Percentiles rank a stretch among this genome's conserved stretches.
Conservation (phyloP, 176 grass and related monocot species). For the Melocanna baccifera region DNA sequence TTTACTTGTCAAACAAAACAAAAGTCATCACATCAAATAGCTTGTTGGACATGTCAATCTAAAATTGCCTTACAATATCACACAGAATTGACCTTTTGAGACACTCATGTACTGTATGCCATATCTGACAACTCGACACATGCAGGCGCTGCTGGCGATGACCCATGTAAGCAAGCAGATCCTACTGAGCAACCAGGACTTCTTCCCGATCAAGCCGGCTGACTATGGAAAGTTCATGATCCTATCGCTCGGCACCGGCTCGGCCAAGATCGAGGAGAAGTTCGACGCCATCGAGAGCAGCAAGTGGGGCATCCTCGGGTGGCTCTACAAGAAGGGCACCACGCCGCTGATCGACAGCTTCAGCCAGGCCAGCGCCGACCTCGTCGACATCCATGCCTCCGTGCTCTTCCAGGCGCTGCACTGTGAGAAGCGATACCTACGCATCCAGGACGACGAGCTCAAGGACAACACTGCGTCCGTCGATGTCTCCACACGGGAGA, state of each 20-base stretch:
- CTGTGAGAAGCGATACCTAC: constrained; percentile 38
- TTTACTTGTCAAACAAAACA: background rate
- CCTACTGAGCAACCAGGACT: constrained; percentile 22
- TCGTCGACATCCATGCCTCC: constrained; percentile 67
- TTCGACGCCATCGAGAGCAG: constrained; percentile 4
- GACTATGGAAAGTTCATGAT: constrained; percentile 57
- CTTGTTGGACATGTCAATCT: background rate
- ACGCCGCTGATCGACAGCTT: constrained; percentile 66
- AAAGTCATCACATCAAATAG: background rate
- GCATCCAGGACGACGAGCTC: constrained; percentile 57
- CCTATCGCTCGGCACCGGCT: constrained; percentile 55
- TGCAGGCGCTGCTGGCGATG: constrained; percentile 50
- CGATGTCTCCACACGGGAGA: constrained; percentile 37
- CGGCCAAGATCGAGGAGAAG: constrained; percentile 45
- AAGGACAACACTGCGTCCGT: constrained; percentile 21
- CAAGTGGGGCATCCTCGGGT: constrained; percentile 60
- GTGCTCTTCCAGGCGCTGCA: constrained; percentile 52
- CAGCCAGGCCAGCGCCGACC: constrained; percentile 51
- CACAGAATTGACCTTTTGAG: too few relatives aligned
- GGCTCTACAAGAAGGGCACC: constrained; percentile 46
- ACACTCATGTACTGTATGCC: background rate
- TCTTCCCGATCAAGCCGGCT: constrained; percentile 25
- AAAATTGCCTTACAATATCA: too few relatives aligned
- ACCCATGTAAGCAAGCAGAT: constrained; percentile 57
- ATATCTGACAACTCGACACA: background rate